These are phyloP conservation scores for Cardiospermum halicacabum DNA, from an alignment of 345 rosid genomes.

Conservation along the genomic window DNA sequence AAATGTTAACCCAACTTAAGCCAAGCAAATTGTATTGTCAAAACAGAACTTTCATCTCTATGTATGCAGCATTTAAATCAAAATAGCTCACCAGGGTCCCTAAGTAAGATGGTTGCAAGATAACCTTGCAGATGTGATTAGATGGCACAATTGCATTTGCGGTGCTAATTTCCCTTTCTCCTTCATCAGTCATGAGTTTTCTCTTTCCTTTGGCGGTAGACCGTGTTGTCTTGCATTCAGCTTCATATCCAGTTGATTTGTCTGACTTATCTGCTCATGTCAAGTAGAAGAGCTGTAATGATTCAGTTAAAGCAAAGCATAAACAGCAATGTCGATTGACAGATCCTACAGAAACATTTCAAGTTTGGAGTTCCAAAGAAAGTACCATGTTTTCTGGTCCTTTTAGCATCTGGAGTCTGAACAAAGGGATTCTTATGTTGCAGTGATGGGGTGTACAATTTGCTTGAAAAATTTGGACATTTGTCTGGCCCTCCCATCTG, in stretches of 20 bases:
- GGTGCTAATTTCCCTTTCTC: constrained; percentile 32
- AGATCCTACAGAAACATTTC: constrained; percentile 44
- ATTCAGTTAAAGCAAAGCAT: not conserved
- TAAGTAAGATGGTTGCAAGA: constrained; percentile 28
- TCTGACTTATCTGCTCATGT: constrained; percentile 27
- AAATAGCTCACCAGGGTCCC: not conserved
- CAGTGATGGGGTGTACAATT: not conserved
- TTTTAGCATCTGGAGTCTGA: not conserved
- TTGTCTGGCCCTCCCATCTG: constrained; percentile 18
- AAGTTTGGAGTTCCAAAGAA: not conserved
- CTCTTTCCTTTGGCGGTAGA: constrained; percentile 46
- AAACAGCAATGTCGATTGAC: not conserved
- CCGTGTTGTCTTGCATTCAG: constrained; percentile 31
- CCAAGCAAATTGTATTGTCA: not conserved
- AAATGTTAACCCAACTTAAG: not conserved
- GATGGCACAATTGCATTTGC: constrained; percentile 28
- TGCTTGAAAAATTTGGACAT: not conserved
- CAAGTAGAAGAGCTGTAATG: constrained; percentile 7
- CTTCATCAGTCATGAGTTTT: constrained; percentile 10
- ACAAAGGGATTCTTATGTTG: not conserved
- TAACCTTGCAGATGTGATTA: constrained; percentile 35
- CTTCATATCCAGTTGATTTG: constrained; percentile 7
- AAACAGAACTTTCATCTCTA: not conserved
- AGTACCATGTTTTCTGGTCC: not conserved
- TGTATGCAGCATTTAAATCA: not conserved